Evolutionary conservation across 1,139 yeast species (phyloP), one percentile per base, ranked within the genome.

Genomic region (Saccharomycopsis hybrid): DNA sequence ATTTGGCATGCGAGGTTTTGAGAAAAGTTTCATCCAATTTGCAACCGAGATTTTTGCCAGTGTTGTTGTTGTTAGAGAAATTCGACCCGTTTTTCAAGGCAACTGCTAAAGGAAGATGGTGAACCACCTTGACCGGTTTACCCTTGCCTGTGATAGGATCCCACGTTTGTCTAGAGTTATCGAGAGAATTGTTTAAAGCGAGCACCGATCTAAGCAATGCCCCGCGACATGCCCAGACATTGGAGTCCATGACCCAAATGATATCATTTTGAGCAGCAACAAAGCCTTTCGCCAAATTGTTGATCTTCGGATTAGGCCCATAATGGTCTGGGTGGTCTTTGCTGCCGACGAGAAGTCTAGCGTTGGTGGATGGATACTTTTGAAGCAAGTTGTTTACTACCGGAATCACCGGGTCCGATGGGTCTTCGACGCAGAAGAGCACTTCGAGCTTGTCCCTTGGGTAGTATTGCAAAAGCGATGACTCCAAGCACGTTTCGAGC

Each of bases 251-350:
- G n/a, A 87, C 78, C 96, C 97, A 88, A 11, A 88, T 59, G 33
- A 85, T 75, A 61, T 88, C 96, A 63, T 78, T 70, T 58, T 78
- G 77, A 11, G 95, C 90, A 1, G 66, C 65, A 43, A 68, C 62
- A 61, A 83, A 86, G 2, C 95, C 96, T 62, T 85, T 85, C 24
- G 90, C 80, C 46, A 88, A 70, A 64, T 88, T 88, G 66, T 87
- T 87, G 51, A 88, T 86, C 65, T 88, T 88, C 8, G 97, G 97
- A 61, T 88, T 88, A 2, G 95, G 95, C 1, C 96, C 96, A 59
- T 70, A 83, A 57, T 75, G 74, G 50, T 74, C 80, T 37, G 65
- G 64, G 37, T 65, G 68, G 38, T 68, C 65, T 27, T 72, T 64
- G 45, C 66, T 66, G 28, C 75, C 78, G 1, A 84, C 64, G 54